These are phyloP conservation scores for Ramaria sp. DNA, from an alignment of 768 basidiomycete species.

Conservation along the genomic window DNA sequence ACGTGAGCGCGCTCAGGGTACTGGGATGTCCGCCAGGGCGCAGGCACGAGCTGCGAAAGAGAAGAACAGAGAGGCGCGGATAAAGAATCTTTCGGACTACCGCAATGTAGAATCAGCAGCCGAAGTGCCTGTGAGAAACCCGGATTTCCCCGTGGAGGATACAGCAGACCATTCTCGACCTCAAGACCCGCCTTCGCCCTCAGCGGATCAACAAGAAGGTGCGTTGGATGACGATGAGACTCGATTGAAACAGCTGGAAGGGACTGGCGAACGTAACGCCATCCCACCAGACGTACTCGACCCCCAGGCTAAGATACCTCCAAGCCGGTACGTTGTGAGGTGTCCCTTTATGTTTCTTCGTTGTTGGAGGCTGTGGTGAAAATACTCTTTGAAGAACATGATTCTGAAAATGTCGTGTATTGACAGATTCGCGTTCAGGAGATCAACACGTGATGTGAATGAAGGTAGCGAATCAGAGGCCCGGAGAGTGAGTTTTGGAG, in stretches of 20 bases:
- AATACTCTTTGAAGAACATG: background rate
- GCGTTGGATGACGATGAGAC: conserved; percentile 13
- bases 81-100: too few relatives aligned
- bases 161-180: background rate
- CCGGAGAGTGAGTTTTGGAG: conserved; percentile 6
- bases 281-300: background rate
- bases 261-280: background rate
- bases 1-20: background rate
- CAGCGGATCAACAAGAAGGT: conserved; percentile 11
- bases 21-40: background rate
- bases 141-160: background rate
- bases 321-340: background rate
- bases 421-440: background rate
- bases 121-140: background rate
- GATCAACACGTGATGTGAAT: background rate
- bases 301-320: background rate
- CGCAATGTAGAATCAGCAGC: too few relatives aligned
- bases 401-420: background rate
- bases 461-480: background rate
- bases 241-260: conserved; percentile 13
- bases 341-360: background rate
- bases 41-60: background rate
- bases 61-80: background rate
- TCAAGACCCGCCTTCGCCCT: background rate
- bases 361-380: background rate